These are phyloP conservation scores for Truncatella angustata DNA, from an alignment of 2,329 filamentous ascomycete species.

Conservation along the genomic window DNA sequence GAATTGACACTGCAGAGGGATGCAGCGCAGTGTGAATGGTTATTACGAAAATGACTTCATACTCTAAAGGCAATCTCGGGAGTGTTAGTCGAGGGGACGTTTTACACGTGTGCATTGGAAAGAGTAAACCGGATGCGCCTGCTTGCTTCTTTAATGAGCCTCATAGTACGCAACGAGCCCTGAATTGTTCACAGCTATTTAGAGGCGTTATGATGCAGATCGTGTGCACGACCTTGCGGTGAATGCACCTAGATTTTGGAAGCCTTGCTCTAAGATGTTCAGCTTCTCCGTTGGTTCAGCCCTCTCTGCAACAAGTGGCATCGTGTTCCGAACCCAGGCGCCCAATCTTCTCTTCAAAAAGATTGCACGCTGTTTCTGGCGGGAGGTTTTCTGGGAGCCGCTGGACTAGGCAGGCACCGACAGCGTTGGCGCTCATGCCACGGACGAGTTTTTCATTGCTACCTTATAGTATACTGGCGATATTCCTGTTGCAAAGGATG, in stretches of 20 bases:
- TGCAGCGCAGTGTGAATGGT: no score
- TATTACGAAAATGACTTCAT: no score
- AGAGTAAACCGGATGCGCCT: no score
- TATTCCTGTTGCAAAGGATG: constrained; percentile 23
- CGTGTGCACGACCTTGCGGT: constrained; percentile 14
- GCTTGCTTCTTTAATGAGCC: no score
- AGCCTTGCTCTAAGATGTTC: constrained; percentile 19
- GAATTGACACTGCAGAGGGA: no score
- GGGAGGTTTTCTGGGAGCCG: constrained; percentile 22
- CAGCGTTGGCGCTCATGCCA: constrained; percentile 24
- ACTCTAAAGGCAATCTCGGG: no score
- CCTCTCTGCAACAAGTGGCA: constrained; percentile 18
- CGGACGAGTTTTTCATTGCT: constrained; percentile 22
- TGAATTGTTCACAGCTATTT: not conserved
- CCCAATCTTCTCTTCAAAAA: constrained; percentile 20
- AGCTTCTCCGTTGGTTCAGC: constrained; percentile 18
- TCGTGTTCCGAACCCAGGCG: constrained; percentile 23
- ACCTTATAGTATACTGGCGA: constrained; percentile 22
- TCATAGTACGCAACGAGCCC: no score
- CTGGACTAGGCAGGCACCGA: constrained; percentile 24
- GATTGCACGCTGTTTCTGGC: constrained; percentile 23
- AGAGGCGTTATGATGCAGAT: no score
- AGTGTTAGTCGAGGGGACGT: no score
- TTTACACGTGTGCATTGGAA: no score
- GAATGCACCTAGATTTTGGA: constrained; percentile 23